A percentile compares a stretch with the other conserved stretches of the same genome.
phyloP scores from a whole-genome alignment of 208 protist genomes.

The Leishmania braziliensis region DNA sequence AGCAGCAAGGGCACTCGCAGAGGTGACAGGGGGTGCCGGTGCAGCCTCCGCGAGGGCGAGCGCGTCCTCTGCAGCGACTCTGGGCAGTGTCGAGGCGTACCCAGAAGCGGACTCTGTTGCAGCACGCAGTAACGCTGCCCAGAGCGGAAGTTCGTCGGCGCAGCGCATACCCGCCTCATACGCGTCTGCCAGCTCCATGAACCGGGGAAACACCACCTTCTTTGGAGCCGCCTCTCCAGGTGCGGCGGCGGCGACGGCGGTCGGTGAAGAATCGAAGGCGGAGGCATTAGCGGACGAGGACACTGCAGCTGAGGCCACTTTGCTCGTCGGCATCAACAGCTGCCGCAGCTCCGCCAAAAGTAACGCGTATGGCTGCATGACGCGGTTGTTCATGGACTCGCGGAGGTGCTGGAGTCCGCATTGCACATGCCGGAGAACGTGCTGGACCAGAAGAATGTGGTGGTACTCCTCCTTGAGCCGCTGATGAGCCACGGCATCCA shows the following conservation, averaged over 20 bases:
- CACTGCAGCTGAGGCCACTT: background rate
- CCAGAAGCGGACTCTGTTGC: conserved; percentile 44
- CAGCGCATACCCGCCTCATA: conserved; percentile 54
- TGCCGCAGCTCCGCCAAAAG: conserved; percentile 53
- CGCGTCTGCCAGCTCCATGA: conserved; percentile 73
- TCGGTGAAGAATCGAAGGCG: background rate
- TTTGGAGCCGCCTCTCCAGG: conserved; percentile 45
- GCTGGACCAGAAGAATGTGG: conserved; percentile 55
- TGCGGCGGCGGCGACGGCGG: background rate
- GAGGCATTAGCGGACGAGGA: background rate
- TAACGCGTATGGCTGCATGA: conserved; percentile 51
- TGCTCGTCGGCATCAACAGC: conserved; percentile 32
- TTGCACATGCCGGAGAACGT: conserved; percentile 53
- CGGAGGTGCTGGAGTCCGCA: conserved; percentile 45
- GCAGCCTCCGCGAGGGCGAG: conserved; percentile 17
- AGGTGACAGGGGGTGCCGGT: conserved; percentile 12
- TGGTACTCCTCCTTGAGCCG: conserved; percentile 78
- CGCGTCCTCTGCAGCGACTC: conserved; percentile 48
- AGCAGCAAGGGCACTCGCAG: conserved; percentile 16
- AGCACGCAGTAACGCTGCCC: conserved; percentile 47
- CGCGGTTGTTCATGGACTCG: conserved; percentile 27
- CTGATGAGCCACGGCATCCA: conserved; percentile 23
- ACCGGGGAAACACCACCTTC: conserved; percentile 63
- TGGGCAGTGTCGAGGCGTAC: conserved; percentile 50
- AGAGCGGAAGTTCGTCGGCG: conserved; percentile 57